These are phyloP conservation scores for Plantago ovata DNA, from an alignment of 257 asterid species.

Conservation along the genomic window DNA sequence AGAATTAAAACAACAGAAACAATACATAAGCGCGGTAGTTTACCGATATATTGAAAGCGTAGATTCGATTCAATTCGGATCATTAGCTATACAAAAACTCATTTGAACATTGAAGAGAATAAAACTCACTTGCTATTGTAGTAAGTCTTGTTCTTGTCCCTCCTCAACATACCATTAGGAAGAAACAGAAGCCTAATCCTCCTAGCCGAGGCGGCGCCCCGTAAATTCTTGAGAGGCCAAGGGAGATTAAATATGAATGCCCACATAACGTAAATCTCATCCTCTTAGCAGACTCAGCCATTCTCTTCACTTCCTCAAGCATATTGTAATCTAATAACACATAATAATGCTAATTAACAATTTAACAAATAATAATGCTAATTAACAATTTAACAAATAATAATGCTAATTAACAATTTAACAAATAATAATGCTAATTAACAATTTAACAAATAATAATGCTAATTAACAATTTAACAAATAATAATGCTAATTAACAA, in stretches of 20 bases:
- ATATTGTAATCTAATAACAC: conserved; percentile 78
- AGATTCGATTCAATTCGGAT: too few relatives aligned
- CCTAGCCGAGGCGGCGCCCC: conserved; percentile 64
- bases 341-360: too few relatives aligned
- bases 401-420: too few relatives aligned
- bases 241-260: conserved; percentile 43
- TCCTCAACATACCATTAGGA: conserved; percentile 71
- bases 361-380: too few relatives aligned
- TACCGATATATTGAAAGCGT: too few relatives aligned
- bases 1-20: too few relatives aligned
- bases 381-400: too few relatives aligned
- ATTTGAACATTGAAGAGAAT: background rate
- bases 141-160: conserved; percentile 55
- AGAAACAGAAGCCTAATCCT: conserved; percentile 48
- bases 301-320: conserved; percentile 90
- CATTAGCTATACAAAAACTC: background rate
- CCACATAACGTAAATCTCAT: conserved; percentile 55
- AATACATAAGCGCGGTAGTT: too few relatives aligned
- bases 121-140: conserved; percentile 45
- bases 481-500: too few relatives aligned
- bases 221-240: conserved; percentile 49
- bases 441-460: too few relatives aligned
- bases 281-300: conserved; percentile 83
- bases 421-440: too few relatives aligned
- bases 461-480: too few relatives aligned